Percentiles rank a stretch among this genome's conserved stretches.
These are phyloP conservation scores for Podospora pseudoanserina DNA, from an alignment of 495 filamentous ascomycete genomes.

Conservation along the genomic window DNA sequence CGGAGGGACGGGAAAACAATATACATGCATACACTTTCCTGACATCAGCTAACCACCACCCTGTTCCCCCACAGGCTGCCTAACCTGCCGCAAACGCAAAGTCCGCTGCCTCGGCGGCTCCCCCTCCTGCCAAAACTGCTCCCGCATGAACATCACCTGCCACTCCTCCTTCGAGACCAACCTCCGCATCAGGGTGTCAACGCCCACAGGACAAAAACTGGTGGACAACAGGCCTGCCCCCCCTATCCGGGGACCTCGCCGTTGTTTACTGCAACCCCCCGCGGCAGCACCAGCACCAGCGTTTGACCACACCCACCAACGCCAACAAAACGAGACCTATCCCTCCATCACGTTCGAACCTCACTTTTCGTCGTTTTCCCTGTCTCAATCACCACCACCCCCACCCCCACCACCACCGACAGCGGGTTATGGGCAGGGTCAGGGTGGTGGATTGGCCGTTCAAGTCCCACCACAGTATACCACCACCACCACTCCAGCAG, in stretches of 20 bases:
- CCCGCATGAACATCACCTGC: conserved; percentile 35
- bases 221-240: conserved; percentile 18
- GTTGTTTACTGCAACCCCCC: background rate
- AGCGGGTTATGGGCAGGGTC: background rate
- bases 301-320: background rate
- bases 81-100: conserved; percentile 38
- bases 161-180: conserved; percentile 38
- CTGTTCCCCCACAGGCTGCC: conserved; percentile 24
- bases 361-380: background rate
- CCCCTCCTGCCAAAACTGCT: conserved; percentile 37
- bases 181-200: conserved; percentile 30
- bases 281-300: background rate
- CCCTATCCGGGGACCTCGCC: conserved; percentile 6
- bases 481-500: background rate
- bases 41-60: background rate
- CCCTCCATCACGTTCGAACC: background rate
- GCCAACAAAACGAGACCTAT: background rate
- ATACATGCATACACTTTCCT: background rate
- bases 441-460: too few species aligned
- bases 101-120: conserved; percentile 35
- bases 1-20: background rate
- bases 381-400: background rate
- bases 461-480: background rate
- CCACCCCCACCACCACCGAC: background rate
- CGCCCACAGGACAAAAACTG: conserved; percentile 28